phyloP scores from a whole-genome alignment of 805 yeast species.

The Middelhovenomyces tepae region DNA sequence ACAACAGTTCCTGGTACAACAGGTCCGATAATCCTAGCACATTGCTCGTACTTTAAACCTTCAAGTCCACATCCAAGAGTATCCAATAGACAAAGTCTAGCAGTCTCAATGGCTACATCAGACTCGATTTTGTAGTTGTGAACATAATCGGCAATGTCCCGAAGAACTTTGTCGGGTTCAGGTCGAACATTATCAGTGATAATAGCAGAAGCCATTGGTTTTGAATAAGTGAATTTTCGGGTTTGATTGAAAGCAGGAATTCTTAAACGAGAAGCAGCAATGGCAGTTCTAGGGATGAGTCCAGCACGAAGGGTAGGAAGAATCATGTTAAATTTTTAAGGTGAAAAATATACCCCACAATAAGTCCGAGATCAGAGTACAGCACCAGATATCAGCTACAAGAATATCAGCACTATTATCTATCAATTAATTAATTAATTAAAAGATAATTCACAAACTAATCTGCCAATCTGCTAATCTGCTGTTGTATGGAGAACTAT shows the following conservation, averaged over 20 bases:
- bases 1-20: conserved; percentile 49
- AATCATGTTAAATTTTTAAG: too few relatives aligned
- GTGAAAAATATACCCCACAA: too few relatives aligned
- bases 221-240: neutral
- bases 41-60: conserved; percentile 45
- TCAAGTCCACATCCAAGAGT: conserved; percentile 55
- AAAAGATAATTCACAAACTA: too few relatives aligned
- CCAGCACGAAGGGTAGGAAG: too few relatives aligned
- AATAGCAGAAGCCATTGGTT: conserved; percentile 14
- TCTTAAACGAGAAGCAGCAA: too few relatives aligned
- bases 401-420: too few relatives aligned
- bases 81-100: conserved; percentile 46
- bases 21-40: conserved; percentile 42
- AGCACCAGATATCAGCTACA: too few relatives aligned
- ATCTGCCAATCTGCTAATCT: too few relatives aligned
- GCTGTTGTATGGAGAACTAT: too few relatives aligned
- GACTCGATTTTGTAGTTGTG: conserved; percentile 39
- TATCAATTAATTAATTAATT: too few relatives aligned
- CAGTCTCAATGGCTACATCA: conserved; percentile 43
- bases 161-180: conserved; percentile 39
- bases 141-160: conserved; percentile 42
- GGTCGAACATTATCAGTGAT: conserved; percentile 44
- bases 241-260: neutral
- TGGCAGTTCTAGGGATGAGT: too few relatives aligned
- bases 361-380: too few relatives aligned